Conservation (phyloP, 345 rosid genomes). For the Lepidium africanum region DNA sequence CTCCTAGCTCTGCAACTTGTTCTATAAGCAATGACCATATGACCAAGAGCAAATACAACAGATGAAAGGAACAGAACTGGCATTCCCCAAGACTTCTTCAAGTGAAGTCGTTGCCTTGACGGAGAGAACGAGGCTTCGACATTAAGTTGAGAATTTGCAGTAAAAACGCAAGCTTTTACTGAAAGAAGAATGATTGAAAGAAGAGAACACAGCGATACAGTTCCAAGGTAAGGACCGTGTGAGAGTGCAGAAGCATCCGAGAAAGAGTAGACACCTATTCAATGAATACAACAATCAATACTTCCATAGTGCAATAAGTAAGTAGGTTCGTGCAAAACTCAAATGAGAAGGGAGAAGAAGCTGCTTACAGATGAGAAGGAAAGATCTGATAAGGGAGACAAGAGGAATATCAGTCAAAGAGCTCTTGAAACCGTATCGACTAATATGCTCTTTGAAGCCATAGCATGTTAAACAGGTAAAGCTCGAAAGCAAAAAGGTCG, state of each 20-base stretch:
- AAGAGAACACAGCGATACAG: slow-evolving; percentile 67
- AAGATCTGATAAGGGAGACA: slow-evolving; percentile 80
- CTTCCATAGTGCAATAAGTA: background rate
- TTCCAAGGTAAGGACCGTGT: slow-evolving; percentile 85
- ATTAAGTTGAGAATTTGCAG: slow-evolving; percentile 64
- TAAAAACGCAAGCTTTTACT: slow-evolving; percentile 75
- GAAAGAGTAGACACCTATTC: slow-evolving; percentile 73
- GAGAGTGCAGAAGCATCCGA: slow-evolving; percentile 76
- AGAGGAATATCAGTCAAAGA: slow-evolving; percentile 77
- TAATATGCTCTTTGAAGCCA: slow-evolving; percentile 53
- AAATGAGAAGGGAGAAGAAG: background rate
- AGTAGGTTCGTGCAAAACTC: background rate
- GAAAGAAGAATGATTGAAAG: slow-evolving; percentile 65
- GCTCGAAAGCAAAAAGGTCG: slow-evolving; percentile 58
- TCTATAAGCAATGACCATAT: slow-evolving; percentile 79
- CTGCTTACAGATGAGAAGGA: slow-evolving; percentile 51
- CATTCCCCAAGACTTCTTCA: slow-evolving; percentile 98
- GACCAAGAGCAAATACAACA: slow-evolving; percentile 89
- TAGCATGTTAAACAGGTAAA: slow-evolving; percentile 69
- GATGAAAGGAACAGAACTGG: slow-evolving; percentile 93
- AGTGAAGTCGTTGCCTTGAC: slow-evolving; percentile 64
- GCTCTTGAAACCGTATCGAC: slow-evolving; percentile 62
- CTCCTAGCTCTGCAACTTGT: slow-evolving; percentile 90
- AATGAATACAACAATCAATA: background rate
- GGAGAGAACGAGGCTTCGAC: slow-evolving; percentile 56